Base-by-base conservation (phyloP, 768 basidiomycete genomes). In the Multifurca ochricompacta region DNA sequence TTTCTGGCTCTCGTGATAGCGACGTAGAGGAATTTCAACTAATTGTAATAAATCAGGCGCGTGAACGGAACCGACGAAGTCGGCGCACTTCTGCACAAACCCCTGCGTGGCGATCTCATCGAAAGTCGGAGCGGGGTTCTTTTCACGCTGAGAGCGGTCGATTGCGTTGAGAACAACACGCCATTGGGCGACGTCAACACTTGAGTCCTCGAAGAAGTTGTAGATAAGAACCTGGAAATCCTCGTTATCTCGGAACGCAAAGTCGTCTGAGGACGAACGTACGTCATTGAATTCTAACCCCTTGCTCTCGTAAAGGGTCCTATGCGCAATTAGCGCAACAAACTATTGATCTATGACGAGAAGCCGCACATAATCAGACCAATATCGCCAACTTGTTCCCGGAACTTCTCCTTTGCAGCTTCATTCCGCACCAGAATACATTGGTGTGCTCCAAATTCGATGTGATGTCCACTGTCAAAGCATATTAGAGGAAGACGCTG, bases 281-380 rank as follows among this genome's bases (percentile, higher is more conserved):
- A 81, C 81, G 58, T 82, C 81, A 59, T 81, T 75, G 62, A 82
- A 83, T 60, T 83, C 82, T n/a, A 80, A 66, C 0, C 82, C 82
- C 66, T 82, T 83, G 71, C 76, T 79, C 48, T 83, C 80, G 59
- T 79, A 78, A 5, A 81, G 59, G 0, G 81, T 82, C 67, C 67
- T 63, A 25, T 21, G 41, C 6, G 19, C 16, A 7, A 11, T 55
- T n/a, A 36, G 27, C 3, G 25, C 23, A 6, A 32, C 32, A 9
- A 48, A 27, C 13, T 13, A 32, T 5, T 5, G 18, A 3, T 0
- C 9, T 21, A 27, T 3, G 14, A 42, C 27, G 19, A 21, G 8
- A 14, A 25, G 23, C n/a, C 54, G 18, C 10, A 58, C 58, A 59
- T 58, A 28, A 59, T 58, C 9, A 57, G 34, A 14, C 68, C 69